Evolutionary conservation across 768 basidiomycete genomes (phyloP), one percentile per base, ranked within the genome.

Genomic region (Chalciporus piperatus): DNA sequence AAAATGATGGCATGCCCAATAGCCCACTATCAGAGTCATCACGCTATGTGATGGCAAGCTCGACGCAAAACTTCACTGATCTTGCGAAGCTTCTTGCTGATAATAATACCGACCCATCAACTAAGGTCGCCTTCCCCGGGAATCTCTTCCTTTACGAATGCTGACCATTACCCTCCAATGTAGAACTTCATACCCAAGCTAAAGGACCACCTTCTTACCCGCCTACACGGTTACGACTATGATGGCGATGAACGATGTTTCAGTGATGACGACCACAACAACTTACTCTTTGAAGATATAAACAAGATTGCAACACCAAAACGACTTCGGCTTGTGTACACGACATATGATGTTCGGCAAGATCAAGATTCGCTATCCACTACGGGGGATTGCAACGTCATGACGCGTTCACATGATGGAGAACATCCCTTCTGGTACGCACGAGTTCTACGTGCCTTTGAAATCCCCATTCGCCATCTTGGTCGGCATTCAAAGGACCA

Each of bases 351-450:
- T 10, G 27, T 67, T 8, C 27, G 33, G 1, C 17, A 41, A 3
- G 58, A 49, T 14, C 25, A 53, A 6, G 58, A 62, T 22, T 40
- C 12, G 0, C 45, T 66, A 9, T 28, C 46, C 17, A 41, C 30
- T 0, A 11, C 13, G 3, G 16, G 16, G 0, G 27, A 43, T 1
- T 45, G 41, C 40, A 30, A 45, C 13, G 32, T 65, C 12, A 63
- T 63, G 55, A 40, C 47, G 2, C 38, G 14, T 0, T 48, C 44
- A 0, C 33, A 47, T 2, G 59, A 59, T 10, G 25, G 37, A 4
- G 32, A 20, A 6, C 56, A 64, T 42, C 59, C 54, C 0, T 67
- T 56, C 48, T 64, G 62, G 55, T 67, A 67, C 45, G 60, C 65
- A 2, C 32, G 22, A 3, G 57, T 62, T 1, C 40, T 64, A 13